These are phyloP conservation scores for Sporothrix pseudoabietina DNA, from an alignment of 2,329 filamentous ascomycete species.

Conservation along the genomic window DNA sequence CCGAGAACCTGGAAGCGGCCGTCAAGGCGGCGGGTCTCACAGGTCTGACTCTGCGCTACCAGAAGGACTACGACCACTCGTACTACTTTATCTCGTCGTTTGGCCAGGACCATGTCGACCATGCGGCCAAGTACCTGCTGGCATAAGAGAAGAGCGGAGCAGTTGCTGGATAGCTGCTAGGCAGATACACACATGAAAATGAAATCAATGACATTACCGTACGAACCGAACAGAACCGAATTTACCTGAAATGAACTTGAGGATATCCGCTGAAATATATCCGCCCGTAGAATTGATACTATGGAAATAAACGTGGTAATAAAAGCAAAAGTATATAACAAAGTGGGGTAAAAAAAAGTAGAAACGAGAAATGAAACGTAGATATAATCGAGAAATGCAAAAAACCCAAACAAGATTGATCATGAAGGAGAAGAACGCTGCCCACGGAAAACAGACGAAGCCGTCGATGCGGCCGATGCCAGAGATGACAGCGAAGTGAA, in stretches of 20 bases:
- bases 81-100: constrained; percentile 97
- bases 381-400: neutral
- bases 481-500: neutral
- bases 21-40: constrained; percentile 73
- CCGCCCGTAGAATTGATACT: neutral
- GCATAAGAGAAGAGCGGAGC: neutral
- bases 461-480: neutral
- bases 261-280: neutral
- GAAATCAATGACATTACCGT: constrained; percentile 32
- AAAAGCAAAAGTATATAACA: neutral
- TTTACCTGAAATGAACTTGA: neutral
- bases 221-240: neutral
- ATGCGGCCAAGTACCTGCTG: constrained; percentile 80
- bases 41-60: constrained; percentile 78
- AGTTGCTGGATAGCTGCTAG: neutral
- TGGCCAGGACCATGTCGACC: constrained; percentile 84
- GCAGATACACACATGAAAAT: neutral
- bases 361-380: neutral
- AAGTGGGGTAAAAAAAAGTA: neutral
- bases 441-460: constrained; percentile 23
- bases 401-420: neutral
- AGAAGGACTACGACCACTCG: constrained; percentile 91
- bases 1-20: constrained; percentile 85
- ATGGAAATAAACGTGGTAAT: neutral
- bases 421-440: neutral